phyloP scores from a whole-genome alignment of 805 yeast genomes.

The Debaryomyces prosopidis region DNA sequence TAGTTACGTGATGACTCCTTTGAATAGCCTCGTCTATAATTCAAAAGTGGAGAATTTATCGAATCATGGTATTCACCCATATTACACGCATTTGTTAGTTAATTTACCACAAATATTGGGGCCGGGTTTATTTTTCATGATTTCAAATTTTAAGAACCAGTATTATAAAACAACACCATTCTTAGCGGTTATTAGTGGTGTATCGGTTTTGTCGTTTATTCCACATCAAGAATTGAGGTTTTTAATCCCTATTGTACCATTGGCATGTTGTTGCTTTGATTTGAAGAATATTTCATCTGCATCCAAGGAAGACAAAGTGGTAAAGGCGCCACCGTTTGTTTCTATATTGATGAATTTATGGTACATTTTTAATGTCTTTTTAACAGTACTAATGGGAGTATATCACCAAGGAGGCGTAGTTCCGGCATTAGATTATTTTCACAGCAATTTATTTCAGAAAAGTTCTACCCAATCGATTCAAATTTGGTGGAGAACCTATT shows the following conservation, averaged over 20 bases:
- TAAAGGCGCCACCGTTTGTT: constrained; percentile 7
- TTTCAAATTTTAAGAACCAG: constrained; percentile 31
- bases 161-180: constrained; percentile 56
- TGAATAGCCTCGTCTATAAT: constrained; percentile 77
- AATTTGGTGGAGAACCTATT: constrained; percentile 92
- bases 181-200: constrained; percentile 61
- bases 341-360: constrained; percentile 42
- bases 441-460: constrained; percentile 8
- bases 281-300: constrained; percentile 23
- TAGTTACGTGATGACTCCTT: constrained; percentile 62
- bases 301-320: constrained; percentile 1
- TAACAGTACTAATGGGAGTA: constrained; percentile 72
- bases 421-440: constrained; percentile 53
- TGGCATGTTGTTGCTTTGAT: constrained; percentile 59
- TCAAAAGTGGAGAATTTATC: constrained; percentile 56
- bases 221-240: constrained; percentile 97
- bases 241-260: constrained; percentile 74
- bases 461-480: constrained; percentile 31
- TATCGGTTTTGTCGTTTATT: constrained; percentile 60
- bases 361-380: constrained; percentile 60
- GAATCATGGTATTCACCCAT: constrained; percentile 81
- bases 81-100: constrained; percentile 68
- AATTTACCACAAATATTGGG: constrained; percentile 84
- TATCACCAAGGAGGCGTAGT: constrained; percentile 91
- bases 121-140: constrained; percentile 59